Evolutionary conservation across 2,329 filamentous ascomycete genomes (phyloP), one percentile per base, ranked within the genome.

Genomic region (Fusarium sp.): DNA sequence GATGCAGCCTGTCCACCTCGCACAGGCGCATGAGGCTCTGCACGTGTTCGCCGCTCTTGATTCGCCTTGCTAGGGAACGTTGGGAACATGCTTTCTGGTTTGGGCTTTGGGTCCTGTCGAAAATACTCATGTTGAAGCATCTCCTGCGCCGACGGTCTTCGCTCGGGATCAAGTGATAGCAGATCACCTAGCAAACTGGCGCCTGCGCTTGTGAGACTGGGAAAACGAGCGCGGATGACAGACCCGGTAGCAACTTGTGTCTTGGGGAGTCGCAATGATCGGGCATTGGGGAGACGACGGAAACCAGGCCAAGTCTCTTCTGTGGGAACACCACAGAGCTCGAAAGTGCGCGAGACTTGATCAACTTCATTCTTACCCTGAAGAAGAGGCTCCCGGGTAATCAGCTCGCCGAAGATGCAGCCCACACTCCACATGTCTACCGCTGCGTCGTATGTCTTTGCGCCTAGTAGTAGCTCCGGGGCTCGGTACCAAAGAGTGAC

Each of bases 401-500:
- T 85, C 6, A 99, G 87, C 83, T 99, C 96, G 67, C 91, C 95
- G 78, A 99, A 97, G 77, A 99, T 94, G 82, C 96, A 98, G 15
- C 96, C 96, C 6, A 98, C 85, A 81, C 93, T 97, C 96, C 96
- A 99, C 87, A 98, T 92, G 82, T 98, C 96, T 75, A 98, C 87
- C 67, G 92, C 89, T 2, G 87, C 83, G 64, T 88, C 91, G 83
- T 99, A 99, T 18, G 86, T 87, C 38, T 88, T 88, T 1, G 93
- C 85, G 9, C 96, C 96, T 6, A 98, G 89, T 4, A 99, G 87
- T 14, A 98, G 88, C 81, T 98, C 96, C 0, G 96, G 96, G 1
- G 93, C 88, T 61, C 96, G 93, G 81, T 99, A 99, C 96, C 96
- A 99, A 10, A 99, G 88, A 10, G 96, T 99, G 20, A 98, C 95